Conservation (phyloP, 2,329 filamentous ascomycete species). For the Trichoderma atrobrunneum region DNA sequence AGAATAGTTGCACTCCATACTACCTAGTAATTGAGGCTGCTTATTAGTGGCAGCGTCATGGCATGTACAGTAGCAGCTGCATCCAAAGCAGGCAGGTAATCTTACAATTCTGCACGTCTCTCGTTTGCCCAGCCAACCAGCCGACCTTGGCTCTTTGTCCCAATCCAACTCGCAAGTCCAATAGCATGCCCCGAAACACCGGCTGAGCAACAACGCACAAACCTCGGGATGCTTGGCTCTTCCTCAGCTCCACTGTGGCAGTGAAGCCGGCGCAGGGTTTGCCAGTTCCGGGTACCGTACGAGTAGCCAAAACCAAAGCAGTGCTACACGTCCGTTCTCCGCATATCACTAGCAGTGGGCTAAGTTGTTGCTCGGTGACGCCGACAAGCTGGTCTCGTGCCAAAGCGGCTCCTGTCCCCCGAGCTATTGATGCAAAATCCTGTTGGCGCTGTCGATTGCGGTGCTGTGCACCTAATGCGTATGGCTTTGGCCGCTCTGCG, state of each 20-base stretch:
- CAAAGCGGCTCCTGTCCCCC: background rate
- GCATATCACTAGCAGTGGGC: background rate
- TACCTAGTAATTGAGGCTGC: background rate
- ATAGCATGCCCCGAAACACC: background rate
- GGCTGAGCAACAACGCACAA: background rate
- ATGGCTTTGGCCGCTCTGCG: background rate
- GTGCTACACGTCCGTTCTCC: background rate
- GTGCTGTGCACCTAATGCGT: background rate
- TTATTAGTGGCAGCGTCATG: background rate
- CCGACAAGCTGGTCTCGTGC: slow-evolving; percentile 8
- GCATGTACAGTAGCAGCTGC: background rate
- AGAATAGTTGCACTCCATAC: background rate
- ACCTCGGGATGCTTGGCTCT: slow-evolving; percentile 1
- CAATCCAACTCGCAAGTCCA: background rate
- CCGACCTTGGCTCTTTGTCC: background rate
- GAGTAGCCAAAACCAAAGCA: background rate
- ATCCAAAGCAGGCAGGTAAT: background rate
- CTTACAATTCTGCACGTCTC: background rate
- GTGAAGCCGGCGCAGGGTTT: slow-evolving; percentile 15
- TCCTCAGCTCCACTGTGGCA: slow-evolving; percentile 15
- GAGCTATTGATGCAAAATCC: slow-evolving; percentile 1
- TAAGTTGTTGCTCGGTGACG: slow-evolving; percentile 5
- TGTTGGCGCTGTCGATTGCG: background rate
- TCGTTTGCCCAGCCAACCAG: background rate
- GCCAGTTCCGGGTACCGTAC: background rate